A percentile compares a stretch with the other conserved stretches of the same genome.
Conservation (phyloP, 2,329 filamentous ascomycete genomes). For the Alternaria incomplexa region DNA sequence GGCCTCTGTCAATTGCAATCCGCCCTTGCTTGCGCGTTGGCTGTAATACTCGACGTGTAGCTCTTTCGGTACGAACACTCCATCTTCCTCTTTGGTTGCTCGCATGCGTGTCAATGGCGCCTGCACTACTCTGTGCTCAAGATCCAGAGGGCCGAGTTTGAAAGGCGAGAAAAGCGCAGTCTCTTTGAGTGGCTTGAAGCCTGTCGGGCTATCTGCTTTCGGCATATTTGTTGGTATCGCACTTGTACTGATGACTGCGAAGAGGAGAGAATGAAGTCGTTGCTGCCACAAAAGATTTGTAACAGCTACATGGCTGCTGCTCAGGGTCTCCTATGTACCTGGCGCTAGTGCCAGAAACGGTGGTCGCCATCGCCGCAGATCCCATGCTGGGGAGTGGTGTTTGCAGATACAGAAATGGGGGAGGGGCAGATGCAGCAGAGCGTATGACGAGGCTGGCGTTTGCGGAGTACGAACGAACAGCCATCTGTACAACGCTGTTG, state of each 20-base stretch:
- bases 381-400: slow-evolving; percentile 32
- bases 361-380: slow-evolving; percentile 13
- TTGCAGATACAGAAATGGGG: slow-evolving; percentile 36
- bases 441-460: slow-evolving; percentile 1
- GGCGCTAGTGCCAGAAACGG: slow-evolving; percentile 20
- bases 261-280: background rate
- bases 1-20: slow-evolving; percentile 65
- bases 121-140: slow-evolving; percentile 49
- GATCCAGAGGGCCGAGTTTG: slow-evolving; percentile 39
- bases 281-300: background rate
- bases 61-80: slow-evolving; percentile 55
- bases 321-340: slow-evolving; percentile 36
- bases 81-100: slow-evolving; percentile 56
- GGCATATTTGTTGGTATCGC: slow-evolving; percentile 30
- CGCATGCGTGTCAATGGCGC: slow-evolving; percentile 53
- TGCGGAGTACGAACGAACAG: background rate
- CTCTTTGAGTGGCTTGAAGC: slow-evolving; percentile 40
- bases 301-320: slow-evolving; percentile 16
- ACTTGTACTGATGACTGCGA: background rate
- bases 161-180: slow-evolving; percentile 42
- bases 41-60: slow-evolving; percentile 59
- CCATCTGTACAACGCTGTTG: slow-evolving; percentile 1
- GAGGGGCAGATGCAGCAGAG: slow-evolving; percentile 16
- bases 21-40: slow-evolving; percentile 61
- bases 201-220: slow-evolving; percentile 36